These are phyloP conservation scores for Mycosphaerella arachidis DNA, from an alignment of 2,329 filamentous ascomycete genomes.

Conservation along the genomic window DNA sequence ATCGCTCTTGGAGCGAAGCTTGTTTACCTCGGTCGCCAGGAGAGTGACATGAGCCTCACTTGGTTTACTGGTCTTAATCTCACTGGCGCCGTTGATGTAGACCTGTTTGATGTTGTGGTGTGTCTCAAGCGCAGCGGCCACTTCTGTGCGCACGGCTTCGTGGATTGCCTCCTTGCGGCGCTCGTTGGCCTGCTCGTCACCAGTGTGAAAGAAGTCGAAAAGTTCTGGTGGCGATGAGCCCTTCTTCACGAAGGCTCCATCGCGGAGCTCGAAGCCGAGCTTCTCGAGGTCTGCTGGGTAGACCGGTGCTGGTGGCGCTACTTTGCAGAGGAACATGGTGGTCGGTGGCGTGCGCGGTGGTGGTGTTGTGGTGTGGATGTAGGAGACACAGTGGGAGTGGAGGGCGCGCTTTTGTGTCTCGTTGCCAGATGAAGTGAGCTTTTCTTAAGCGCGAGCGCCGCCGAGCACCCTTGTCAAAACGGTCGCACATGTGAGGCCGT, in stretches of 20 bases:
- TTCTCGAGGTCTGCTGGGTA: not conserved
- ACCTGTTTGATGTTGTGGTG: conserved; percentile 18
- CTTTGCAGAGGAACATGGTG: conserved; percentile 2
- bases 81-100: conserved; percentile 24
- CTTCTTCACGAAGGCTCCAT: not conserved
- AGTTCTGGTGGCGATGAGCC: conserved; percentile 42
- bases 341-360: not conserved
- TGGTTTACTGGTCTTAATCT: conserved; percentile 14
- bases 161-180: conserved; percentile 67
- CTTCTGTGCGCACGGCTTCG: conserved; percentile 24
- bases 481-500: not conserved
- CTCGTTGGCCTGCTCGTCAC: conserved; percentile 72
- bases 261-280: conserved; percentile 2
- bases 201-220: conserved; percentile 70
- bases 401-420: not conserved
- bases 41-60: conserved; percentile 63
- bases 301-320: not conserved
- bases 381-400: not conserved
- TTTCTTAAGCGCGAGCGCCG: not conserved
- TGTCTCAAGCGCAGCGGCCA: conserved; percentile 14
- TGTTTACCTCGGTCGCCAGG: conserved; percentile 51
- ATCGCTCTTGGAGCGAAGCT: conserved; percentile 52
- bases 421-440: not conserved
- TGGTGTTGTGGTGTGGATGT: not conserved
- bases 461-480: not conserved